A percentile compares a stretch with the other conserved stretches of the same genome.
phyloP scores from a whole-genome alignment of 441 rosid species.

The Croton laevigatus region DNA sequence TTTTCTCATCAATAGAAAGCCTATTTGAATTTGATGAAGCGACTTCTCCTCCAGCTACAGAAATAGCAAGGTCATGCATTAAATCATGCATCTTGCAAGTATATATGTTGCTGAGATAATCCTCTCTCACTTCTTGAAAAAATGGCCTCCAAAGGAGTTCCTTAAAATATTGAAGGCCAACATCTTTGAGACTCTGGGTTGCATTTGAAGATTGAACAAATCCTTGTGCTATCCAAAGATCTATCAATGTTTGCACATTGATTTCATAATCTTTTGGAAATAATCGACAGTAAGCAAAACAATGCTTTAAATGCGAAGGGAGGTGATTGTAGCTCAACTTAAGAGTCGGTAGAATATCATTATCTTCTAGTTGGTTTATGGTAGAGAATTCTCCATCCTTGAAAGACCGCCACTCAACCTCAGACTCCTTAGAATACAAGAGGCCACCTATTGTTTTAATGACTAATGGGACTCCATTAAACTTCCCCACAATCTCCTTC shows the following conservation, averaged over 20 bases:
- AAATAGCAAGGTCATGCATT: no score
- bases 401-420: background rate
- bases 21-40: background rate
- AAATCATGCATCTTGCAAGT: no score
- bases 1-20: background rate
- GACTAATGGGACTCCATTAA: conserved; percentile 31
- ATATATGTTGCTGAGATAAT: no score
- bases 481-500: conserved; percentile 24
- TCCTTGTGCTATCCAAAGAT: conserved; percentile 17
- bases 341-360: conserved; percentile 1
- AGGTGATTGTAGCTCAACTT: conserved; percentile 25
- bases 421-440: background rate
- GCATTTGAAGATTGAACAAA: background rate
- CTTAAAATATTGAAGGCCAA: background rate
- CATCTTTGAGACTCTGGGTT: background rate
- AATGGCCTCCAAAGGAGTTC: conserved; percentile 16
- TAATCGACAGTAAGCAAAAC: conserved; percentile 24
- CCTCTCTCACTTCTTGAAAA: no score
- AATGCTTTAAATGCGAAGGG: conserved; percentile 19
- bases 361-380: background rate
- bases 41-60: no score
- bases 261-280: conserved; percentile 14
- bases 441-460: conserved; percentile 12
- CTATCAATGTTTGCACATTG: background rate
- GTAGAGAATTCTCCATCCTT: conserved; percentile 4